phyloP scores from a whole-genome alignment of 495 filamentous ascomycete genomes.

The Penicillium atrosanguineum region DNA sequence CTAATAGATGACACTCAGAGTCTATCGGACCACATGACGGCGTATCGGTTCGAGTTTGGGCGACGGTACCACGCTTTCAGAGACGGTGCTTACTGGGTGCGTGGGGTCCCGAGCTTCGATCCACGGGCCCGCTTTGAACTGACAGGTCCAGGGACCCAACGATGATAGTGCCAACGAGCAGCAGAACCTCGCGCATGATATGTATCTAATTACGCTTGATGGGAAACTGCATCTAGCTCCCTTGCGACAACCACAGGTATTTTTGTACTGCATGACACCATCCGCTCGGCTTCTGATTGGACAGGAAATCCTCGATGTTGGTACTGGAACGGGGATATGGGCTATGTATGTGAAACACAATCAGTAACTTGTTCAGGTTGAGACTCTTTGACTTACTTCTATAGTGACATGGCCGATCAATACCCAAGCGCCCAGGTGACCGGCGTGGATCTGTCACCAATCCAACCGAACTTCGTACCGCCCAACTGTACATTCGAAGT shows the following conservation, averaged over 20 bases:
- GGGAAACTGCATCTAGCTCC: constrained; percentile 49
- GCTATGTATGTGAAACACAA: background rate
- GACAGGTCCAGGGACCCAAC: constrained; percentile 22
- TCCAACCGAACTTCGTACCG: constrained; percentile 41
- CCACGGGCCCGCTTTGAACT: background rate
- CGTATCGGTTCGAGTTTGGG: constrained; percentile 54
- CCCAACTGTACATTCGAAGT: constrained; percentile 55
- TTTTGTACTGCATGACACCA: background rate
- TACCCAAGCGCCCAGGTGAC: constrained; percentile 43
- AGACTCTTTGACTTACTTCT: background rate
- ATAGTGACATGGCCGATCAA: constrained; percentile 49
- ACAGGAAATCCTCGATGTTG: constrained; percentile 50
- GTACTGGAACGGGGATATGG: constrained; percentile 53
- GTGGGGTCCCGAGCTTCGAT: background rate
- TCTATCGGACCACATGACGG: constrained; percentile 22
- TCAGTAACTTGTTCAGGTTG: background rate
- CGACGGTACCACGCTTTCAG: constrained; percentile 62
- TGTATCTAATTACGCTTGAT: constrained; percentile 38
- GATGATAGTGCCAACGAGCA: constrained; percentile 29
- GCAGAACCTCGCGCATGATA: constrained; percentile 30
- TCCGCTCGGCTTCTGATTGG: background rate
- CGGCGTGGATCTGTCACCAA: constrained; percentile 48
- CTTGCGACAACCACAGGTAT: constrained; percentile 37
- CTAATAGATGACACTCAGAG: constrained; percentile 22
- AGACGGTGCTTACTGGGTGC: constrained; percentile 53